Percentiles rank a stretch among this genome's conserved stretches.
Conservation (phyloP, 306 rosid genomes). For the Senna siamea region DNA sequence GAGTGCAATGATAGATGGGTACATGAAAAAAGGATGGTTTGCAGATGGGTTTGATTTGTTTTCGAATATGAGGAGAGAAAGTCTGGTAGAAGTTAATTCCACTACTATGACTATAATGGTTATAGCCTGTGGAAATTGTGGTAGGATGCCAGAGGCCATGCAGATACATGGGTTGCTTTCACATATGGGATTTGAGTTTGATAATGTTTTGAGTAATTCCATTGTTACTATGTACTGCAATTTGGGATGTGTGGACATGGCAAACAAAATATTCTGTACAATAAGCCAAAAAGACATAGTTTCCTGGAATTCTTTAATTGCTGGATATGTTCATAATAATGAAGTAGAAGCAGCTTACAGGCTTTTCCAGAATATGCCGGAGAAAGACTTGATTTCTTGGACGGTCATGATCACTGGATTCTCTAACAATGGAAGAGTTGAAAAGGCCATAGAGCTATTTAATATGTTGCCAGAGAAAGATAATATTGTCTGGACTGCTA, state of each 20-base stretch:
- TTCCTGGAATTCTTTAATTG: conserved; percentile 82
- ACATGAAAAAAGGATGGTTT: conserved; percentile 62
- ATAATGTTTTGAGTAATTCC: conserved; percentile 63
- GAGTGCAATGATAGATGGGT: conserved; percentile 84
- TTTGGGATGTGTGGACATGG: conserved; percentile 51
- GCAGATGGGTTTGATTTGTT: conserved; percentile 67
- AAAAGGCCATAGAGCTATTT: conserved; percentile 61
- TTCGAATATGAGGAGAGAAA: conserved; percentile 66
- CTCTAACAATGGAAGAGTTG: conserved; percentile 55
- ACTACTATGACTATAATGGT: conserved; percentile 65
- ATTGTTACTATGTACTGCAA: conserved; percentile 71
- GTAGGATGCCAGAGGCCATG: conserved; percentile 62
- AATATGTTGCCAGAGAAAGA: conserved; percentile 67
- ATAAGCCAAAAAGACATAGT: conserved; percentile 57
- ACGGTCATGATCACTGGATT: conserved; percentile 74
- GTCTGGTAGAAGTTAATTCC: conserved; percentile 64
- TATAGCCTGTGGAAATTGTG: conserved; percentile 64
- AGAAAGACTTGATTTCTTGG: conserved; percentile 76
- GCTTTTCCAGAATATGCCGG: conserved; percentile 64
- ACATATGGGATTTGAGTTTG: conserved; percentile 64
- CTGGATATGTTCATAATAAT: conserved; percentile 62
- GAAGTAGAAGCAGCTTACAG: conserved; percentile 59
- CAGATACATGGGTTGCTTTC: conserved; percentile 70
- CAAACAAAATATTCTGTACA: conserved; percentile 52
- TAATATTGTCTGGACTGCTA: conserved; percentile 79